phyloP scores from a whole-genome alignment of 2,329 filamentous ascomycete genomes.

The Diaporthe destruens region DNA sequence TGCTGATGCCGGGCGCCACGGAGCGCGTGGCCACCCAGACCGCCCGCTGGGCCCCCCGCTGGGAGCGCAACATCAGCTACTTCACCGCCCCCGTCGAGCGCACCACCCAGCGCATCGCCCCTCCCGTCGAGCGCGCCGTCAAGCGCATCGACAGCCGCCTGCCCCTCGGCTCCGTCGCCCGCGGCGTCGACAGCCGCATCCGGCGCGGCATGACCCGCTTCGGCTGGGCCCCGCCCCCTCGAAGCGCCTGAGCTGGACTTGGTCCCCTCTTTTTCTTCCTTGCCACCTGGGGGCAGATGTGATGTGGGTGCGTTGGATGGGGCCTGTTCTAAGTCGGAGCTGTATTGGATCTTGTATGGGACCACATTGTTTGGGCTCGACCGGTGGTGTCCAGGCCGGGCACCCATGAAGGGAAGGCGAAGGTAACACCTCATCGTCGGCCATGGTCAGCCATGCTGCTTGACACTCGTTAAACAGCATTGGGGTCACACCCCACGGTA shows the following conservation, averaged over 20 bases:
- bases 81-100: constrained; percentile 62
- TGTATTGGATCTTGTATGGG: background rate
- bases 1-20: constrained; percentile 68
- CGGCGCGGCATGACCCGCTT: constrained; percentile 58
- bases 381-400: background rate
- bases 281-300: too few relatives aligned
- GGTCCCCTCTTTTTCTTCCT: background rate
- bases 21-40: constrained; percentile 67
- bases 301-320: background rate
- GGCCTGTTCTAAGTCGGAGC: background rate
- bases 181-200: constrained; percentile 62
- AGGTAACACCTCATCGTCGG: too few relatives aligned
- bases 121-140: constrained; percentile 59
- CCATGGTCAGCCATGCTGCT: background rate
- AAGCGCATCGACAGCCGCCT: constrained; percentile 61
- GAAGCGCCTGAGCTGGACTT: background rate
- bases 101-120: constrained; percentile 63
- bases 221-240: constrained; percentile 2
- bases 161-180: constrained; percentile 64
- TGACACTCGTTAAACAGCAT: constrained; percentile 18
- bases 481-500: constrained; percentile 1
- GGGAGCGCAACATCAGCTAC: constrained; percentile 69
- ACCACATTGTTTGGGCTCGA: too few relatives aligned
- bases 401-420: background rate
- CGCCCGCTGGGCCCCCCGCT: constrained; percentile 69